Base-by-base conservation (phyloP, 352 stramenopile species). In the Phytophthora chlamydospora region DNA sequence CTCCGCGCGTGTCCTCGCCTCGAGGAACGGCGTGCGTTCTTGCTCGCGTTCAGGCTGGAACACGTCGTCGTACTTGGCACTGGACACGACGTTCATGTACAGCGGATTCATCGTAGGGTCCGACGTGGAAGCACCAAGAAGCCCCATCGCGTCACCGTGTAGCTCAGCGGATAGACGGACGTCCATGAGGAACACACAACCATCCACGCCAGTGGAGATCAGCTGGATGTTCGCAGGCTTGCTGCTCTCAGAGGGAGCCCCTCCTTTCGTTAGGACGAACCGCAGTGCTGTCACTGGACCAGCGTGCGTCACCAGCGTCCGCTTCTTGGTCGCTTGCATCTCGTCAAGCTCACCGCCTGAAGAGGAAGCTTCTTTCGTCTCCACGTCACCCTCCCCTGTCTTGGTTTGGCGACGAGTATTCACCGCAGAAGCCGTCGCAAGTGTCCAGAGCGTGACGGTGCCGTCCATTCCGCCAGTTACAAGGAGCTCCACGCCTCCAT, bases 121-220 rank as follows among this genome's bases (percentile, higher is more conserved):
- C 6, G 49, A 32, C 12, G n/a, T 45, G 8, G 62, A 42, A 10
- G 56, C 17, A 3, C 46, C 29, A 42, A 50, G 51, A 4, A 58
- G 40, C 0, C 54, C 57, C 6, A 66, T 46, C 9, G 68, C 53
- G 17, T 78, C 77, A 10, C 54, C 34, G 4, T 71, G 53, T 12
- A 91, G 58, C 38, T 73, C 64, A 19, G 27, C 41, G 6, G 64
- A 73, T 16, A 73, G 24, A 11, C 79, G 71, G 1, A 93, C 63
- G 14, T 94, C 83, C 21, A 93, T 41, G 16, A 91, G 41, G 43
- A 86, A 90, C 5, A 91, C 77, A 49, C 73, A 86, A 27, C 80
- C 80, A 32, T 94, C 85, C 1, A 55, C 69, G 13, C 83, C 83
- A 0, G 76, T 88, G 1, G 83, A 84, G n/a, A 91, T 58, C 2